Evolutionary conservation across 2,329 filamentous ascomycete species (phyloP).

Genomic region (Calonectria naviculata): DNA sequence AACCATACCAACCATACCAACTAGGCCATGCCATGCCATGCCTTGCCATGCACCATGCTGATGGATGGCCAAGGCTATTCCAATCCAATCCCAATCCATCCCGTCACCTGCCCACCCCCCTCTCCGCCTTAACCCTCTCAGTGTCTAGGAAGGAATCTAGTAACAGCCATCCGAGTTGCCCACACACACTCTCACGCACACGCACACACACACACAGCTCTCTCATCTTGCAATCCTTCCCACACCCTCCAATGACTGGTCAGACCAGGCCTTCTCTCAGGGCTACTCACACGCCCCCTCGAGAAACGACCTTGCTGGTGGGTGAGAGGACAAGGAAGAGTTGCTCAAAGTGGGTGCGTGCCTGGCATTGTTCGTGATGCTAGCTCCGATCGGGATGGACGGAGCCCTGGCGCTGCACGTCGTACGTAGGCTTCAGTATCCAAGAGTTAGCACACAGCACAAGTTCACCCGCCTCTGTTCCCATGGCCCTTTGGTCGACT

Average conservation of each 20-base stretch:
- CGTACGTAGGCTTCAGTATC: not conserved
- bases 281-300: slow-evolving; percentile 15
- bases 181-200: slow-evolving; percentile 9
- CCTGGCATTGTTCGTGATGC: slow-evolving; percentile 39
- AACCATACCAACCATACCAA: not conserved
- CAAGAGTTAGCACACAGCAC: not conserved
- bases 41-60: not conserved
- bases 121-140: not conserved
- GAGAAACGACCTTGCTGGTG: slow-evolving; percentile 19
- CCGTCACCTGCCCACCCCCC: slow-evolving; percentile 10
- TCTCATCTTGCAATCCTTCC: not conserved
- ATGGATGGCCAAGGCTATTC: slow-evolving; percentile 11
- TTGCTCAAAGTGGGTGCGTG: slow-evolving; percentile 31
- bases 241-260: slow-evolving; percentile 25
- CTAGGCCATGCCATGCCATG: slow-evolving; percentile 3
- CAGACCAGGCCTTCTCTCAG: not conserved
- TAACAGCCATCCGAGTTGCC: slow-evolving; percentile 22
- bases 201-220: not conserved
- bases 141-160: not conserved
- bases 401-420: slow-evolving; percentile 29
- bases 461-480: not conserved
- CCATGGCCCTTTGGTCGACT: not conserved
- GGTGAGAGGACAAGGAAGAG: slow-evolving; percentile 5
- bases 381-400: slow-evolving; percentile 38
- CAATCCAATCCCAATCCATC: slow-evolving; percentile 16